phyloP scores from a whole-genome alignment of 768 basidiomycete species.

The Tulasnella calospora region DNA sequence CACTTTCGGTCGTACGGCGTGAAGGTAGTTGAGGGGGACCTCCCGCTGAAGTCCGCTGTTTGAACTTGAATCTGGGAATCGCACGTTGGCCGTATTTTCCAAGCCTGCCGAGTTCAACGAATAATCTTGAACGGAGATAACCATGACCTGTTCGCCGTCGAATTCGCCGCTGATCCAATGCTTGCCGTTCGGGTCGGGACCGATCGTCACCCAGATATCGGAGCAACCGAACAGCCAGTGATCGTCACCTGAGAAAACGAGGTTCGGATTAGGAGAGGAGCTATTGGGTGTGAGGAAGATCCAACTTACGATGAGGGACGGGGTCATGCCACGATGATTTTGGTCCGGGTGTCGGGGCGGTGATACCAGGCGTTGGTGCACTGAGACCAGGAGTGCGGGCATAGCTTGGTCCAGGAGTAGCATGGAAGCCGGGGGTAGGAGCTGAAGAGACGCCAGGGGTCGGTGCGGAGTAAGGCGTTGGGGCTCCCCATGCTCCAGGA shows the following conservation, averaged over 20 bases:
- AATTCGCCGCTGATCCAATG: slow-evolving; percentile 36
- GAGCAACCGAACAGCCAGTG: slow-evolving; percentile 44
- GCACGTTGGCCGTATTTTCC: slow-evolving; percentile 33
- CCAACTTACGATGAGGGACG: slow-evolving; percentile 17
- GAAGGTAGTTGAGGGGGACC: slow-evolving; percentile 43
- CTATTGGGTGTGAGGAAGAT: slow-evolving; percentile 10
- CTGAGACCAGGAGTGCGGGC: slow-evolving; percentile 25
- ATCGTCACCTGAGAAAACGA: slow-evolving; percentile 23
- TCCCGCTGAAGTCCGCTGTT: slow-evolving; percentile 36
- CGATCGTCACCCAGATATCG: slow-evolving; percentile 40
- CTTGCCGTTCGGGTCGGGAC: slow-evolving; percentile 39
- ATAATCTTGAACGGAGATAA: slow-evolving; percentile 34
- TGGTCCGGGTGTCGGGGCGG: slow-evolving; percentile 43
- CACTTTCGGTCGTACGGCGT: slow-evolving; percentile 41
- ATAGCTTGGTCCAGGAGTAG: slow-evolving; percentile 19
- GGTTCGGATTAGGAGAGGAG: slow-evolving; percentile 14
- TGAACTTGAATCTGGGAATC: slow-evolving; percentile 36
- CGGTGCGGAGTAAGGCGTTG: slow-evolving; percentile 30
- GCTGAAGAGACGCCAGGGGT: slow-evolving; percentile 35
- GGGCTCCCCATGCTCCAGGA: neutral
- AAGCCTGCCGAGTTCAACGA: slow-evolving; percentile 32
- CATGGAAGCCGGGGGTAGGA: slow-evolving; percentile 32
- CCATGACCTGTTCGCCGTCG: slow-evolving; percentile 35
- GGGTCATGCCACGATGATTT: slow-evolving; percentile 29
- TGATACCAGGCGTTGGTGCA: slow-evolving; percentile 43